Evolutionary conservation across 2,329 filamentous ascomycete genomes (phyloP).

Genomic region (Nigrospora oryzae): DNA sequence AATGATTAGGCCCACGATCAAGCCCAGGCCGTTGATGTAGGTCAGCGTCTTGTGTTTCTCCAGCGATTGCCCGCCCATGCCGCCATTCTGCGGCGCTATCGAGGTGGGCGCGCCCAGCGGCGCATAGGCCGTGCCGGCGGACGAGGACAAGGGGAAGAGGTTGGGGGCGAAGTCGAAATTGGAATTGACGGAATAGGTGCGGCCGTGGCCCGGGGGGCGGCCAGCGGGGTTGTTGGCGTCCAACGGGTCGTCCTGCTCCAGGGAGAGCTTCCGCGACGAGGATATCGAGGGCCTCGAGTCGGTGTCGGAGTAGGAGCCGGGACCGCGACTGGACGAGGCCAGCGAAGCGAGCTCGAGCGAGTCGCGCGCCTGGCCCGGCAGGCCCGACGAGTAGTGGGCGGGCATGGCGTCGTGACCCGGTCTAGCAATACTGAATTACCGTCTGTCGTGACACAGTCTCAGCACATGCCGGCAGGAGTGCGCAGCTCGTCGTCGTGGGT

Average conservation of each 20-base stretch:
- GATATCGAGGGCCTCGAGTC: constrained; percentile 78
- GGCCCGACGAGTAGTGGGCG: constrained; percentile 32
- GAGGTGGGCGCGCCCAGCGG: constrained; percentile 72
- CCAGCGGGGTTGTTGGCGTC: constrained; percentile 49
- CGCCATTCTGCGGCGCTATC: constrained; percentile 35
- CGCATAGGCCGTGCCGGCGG: constrained; percentile 65
- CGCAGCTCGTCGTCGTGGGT: too few relatives aligned
- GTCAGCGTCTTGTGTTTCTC: constrained; percentile 96
- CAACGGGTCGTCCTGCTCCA: constrained; percentile 79
- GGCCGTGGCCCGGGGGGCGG: constrained; percentile 33
- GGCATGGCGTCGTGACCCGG: constrained; percentile 20
- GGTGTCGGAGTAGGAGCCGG: constrained; percentile 53
- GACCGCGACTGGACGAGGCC: constrained; percentile 68
- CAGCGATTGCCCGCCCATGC: constrained; percentile 65
- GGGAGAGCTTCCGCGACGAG: constrained; percentile 85
- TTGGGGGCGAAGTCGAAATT: constrained; percentile 94
- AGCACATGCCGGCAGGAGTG: neutral
- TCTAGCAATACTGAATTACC: neutral
- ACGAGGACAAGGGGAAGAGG: constrained; percentile 85
- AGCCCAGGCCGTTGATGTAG: constrained; percentile 83
- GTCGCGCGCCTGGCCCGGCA: constrained; percentile 58
- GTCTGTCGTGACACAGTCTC: neutral
- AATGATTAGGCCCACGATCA: constrained; percentile 90
- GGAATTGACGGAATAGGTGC: constrained; percentile 84
- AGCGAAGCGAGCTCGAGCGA: constrained; percentile 94